Evolutionary conservation across 129 eudicot genomes (phyloP), one percentile per base, ranked within the genome.

Genomic region (Flaveria bidentis): DNA sequence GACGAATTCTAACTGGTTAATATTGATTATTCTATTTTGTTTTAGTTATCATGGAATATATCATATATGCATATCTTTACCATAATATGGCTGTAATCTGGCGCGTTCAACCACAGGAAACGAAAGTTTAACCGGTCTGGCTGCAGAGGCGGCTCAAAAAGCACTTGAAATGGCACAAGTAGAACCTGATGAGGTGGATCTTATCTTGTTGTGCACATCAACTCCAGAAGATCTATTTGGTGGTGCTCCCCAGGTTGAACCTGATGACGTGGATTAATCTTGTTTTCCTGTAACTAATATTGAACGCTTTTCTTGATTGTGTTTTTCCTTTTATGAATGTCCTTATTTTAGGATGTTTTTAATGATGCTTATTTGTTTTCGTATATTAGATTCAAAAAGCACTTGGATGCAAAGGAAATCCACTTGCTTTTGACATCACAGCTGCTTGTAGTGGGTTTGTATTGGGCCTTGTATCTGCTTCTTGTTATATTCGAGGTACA

Each of bases 131-230:
- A 86, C 92, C 2, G 84, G 79, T 66, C 79, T 93, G 58, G 97
- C 92, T 28, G 72, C 75, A 52, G 97, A 93, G 68, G 96, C 98
- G 25, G 95, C 97, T 66, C 79, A 64, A 76, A 93, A 88, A 80
- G 98, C 98, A 86, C 96, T 93, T 62, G 75, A 90, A 81, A 93
- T 93, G 98, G 98, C 98, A 52, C 70, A 87, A 64, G 91, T 93
- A 74, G 87, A 90, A 53, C 84, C 98, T 76, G 87, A 88, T 83
- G 98, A 90, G 12, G 94, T 93, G 62, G 97, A 93, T 86, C 92
- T 93, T n/a, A 78, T 93, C 74, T 77, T 93, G 64, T 18, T 93
- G 88, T 93, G 98, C 81, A 88, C 98, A 36, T 93, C 98, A 6
- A 88, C 98, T 72, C 92, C 97, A 16, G 97, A 93, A 33, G 98